Percentiles rank a stretch among this genome's conserved stretches.
Evolutionary conservation across 148 eudicot genomes (phyloP).

Genomic region (Chenopodium berlandieri): DNA sequence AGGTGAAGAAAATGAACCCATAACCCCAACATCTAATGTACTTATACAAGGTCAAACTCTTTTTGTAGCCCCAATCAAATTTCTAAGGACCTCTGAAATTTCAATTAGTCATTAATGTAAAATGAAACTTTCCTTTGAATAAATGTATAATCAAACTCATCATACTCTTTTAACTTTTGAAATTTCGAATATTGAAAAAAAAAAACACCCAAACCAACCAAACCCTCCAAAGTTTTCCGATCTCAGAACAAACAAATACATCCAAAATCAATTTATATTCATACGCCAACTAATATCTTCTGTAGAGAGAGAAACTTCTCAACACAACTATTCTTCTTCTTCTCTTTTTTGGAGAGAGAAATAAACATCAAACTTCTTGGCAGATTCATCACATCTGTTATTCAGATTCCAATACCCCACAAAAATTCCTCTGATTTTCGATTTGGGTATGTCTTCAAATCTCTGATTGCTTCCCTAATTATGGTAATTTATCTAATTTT

Average conservation of each 20-base stretch:
- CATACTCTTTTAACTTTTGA: not conserved
- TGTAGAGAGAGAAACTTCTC: not conserved
- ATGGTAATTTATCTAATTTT: not conserved
- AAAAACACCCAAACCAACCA: not conserved
- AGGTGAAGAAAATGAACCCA: too few relatives aligned
- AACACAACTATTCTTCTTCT: not conserved
- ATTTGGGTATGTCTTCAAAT: constrained; percentile 23
- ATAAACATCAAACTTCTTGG: not conserved
- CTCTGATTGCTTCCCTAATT: not conserved
- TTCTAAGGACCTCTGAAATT: not conserved
- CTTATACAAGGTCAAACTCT: too few relatives aligned
- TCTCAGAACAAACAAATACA: not conserved
- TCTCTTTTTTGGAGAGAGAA: not conserved
- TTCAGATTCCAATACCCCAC: not conserved
- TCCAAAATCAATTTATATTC: not conserved
- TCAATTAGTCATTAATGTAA: not conserved
- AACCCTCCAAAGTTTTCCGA: not conserved
- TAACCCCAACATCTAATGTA: too few relatives aligned
- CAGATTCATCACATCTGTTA: constrained; percentile 14
- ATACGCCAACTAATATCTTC: constrained; percentile 16
- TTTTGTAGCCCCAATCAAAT: not conserved
- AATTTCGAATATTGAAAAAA: constrained; percentile 13
- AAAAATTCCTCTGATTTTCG: not conserved
- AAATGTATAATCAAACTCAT: too few relatives aligned
- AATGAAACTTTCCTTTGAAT: not conserved